phyloP scores from a whole-genome alignment of 2,329 filamentous ascomycete species.

The Verticillium tricorpus region DNA sequence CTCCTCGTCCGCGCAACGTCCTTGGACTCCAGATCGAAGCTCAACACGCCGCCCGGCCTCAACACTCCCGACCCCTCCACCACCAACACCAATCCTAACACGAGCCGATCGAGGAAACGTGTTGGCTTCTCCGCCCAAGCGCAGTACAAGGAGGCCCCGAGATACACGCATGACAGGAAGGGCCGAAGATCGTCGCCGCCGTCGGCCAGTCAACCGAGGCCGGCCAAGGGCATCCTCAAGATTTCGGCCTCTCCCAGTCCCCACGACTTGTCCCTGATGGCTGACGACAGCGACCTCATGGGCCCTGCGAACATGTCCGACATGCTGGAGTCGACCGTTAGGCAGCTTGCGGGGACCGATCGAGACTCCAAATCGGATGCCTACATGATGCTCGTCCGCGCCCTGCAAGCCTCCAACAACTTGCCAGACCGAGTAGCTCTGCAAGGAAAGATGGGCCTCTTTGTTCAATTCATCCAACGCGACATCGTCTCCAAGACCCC shows the following conservation, averaged over 20 bases:
- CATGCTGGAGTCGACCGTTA: conserved; percentile 81
- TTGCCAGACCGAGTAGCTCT: conserved; percentile 71
- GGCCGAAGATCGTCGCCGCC: conserved; percentile 33
- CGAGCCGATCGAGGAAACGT: conserved; percentile 43
- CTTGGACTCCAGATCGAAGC: conserved; percentile 31
- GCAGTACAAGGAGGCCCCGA: conserved; percentile 51
- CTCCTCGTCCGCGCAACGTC: conserved; percentile 29
- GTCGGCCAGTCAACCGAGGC: conserved; percentile 35
- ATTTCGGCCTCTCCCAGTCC: conserved; percentile 47
- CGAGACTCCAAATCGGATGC: conserved; percentile 74
- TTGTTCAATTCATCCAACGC: conserved; percentile 78
- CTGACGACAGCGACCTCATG: conserved; percentile 32
- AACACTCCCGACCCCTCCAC: conserved; percentile 39
- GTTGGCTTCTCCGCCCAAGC: conserved; percentile 54
- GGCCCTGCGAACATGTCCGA: conserved; percentile 57
- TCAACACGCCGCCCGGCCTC: conserved; percentile 50
- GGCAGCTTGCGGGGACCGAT: conserved; percentile 73
- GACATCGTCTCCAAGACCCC: conserved; percentile 65
- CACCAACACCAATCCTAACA: conserved; percentile 35
- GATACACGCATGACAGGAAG: conserved; percentile 34
- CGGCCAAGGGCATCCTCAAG: conserved; percentile 74
- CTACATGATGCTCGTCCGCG: conserved; percentile 73
- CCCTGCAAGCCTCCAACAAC: conserved; percentile 76
- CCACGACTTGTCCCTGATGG: conserved; percentile 30
- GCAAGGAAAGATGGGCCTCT: conserved; percentile 68